A percentile compares a stretch with the other conserved stretches of the same genome.
Conservation (phyloP, 1,284 basidiomycete species). For the Cutaneotrichosporon dermatis region DNA sequence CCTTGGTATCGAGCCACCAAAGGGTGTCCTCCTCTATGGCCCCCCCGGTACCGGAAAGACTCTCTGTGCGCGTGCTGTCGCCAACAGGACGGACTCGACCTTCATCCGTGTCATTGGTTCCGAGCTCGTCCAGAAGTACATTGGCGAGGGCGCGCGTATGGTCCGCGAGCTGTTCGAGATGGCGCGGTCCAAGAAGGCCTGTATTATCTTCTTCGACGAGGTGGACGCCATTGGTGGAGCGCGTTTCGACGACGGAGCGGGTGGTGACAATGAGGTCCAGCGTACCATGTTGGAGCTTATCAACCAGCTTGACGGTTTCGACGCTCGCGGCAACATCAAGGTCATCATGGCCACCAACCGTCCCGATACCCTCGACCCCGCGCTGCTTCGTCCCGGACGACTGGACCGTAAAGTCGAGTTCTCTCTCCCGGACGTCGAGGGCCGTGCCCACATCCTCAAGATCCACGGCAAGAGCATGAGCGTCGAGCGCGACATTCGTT, state of each 20-base stretch:
- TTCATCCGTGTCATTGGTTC: conserved; percentile 96
- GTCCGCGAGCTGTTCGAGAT: conserved; percentile 98
- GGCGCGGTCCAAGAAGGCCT: conserved; percentile 97
- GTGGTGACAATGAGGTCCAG: conserved; percentile 99
- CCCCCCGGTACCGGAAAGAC: conserved; percentile 99
- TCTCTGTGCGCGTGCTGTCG: conserved; percentile 94
- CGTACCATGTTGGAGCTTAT: conserved; percentile 99
- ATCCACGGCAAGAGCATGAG: conserved; percentile 99
- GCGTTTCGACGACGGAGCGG: conserved; percentile 97
- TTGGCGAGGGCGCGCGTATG: conserved; percentile 98
- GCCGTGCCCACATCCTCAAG: conserved; percentile 90
- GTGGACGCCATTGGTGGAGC: conserved; percentile 88
- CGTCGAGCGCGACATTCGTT: conserved; percentile 93
- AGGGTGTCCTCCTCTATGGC: conserved; percentile 90
- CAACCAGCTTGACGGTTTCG: conserved; percentile 98
- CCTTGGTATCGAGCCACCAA: conserved; percentile 98
- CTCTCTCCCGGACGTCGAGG: conserved; percentile 89
- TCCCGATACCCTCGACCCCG: conserved; percentile 97
- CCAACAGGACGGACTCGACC: conserved; percentile 97
- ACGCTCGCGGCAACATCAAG: conserved; percentile 98
- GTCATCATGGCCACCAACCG: conserved; percentile 99
- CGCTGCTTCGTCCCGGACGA: conserved; percentile 90
- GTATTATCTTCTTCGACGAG: conserved; percentile 99
- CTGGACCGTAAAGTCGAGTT: conserved; percentile 96
- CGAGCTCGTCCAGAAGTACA: conserved; percentile 98